Base-by-base conservation (phyloP, 2,329 filamentous ascomycete genomes). In the Metarhizium humberi region DNA sequence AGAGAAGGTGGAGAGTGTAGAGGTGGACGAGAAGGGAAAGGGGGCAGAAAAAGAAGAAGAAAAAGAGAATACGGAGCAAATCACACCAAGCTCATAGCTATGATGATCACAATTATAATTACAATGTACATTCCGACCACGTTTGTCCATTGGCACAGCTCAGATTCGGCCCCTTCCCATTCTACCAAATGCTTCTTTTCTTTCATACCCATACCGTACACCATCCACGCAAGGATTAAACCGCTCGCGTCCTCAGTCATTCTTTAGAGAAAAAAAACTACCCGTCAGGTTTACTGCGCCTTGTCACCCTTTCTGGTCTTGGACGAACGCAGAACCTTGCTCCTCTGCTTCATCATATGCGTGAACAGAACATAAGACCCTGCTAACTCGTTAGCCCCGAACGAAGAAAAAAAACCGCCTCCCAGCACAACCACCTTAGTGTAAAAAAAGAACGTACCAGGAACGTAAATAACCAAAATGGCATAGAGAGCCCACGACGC, bases 301-400 rank as follows among this genome's bases (percentile, higher is more conserved):
- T 79, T 77, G 50, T 64, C 64, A 50, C 73, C 67, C 61, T 75
- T 25, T 25, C 4, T 65, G 32, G 68, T 63, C 71, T 79, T 81
- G 66, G 84, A 81, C 45, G 78, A 80, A 54, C 82, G 81, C 75
- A 90, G 76, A 54, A 92, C 82, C 79, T 90, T 95, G 61, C 82
- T 79, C 63, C 92, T 80, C 79, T 99, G 94, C 58, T 79, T 78
- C 78, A 97, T 89, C 94, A 99, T 97, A 72, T 99, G 88, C 25
- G 88, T 90, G 69, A 94, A 97, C 56, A 97, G 73, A 55, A 95
- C 80, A 65, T 94, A 95, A 4, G 88, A 66, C 75, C 90, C 87
- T 75, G 25, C 1, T 42, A 2, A 11, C 6, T 34, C 7, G 6
- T 34, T 11, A 34, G 32, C 32, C 32, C 32, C 32, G 11, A 25